Conservation (phyloP, 2,329 filamentous ascomycete genomes). For the Myriangium duriaei region DNA sequence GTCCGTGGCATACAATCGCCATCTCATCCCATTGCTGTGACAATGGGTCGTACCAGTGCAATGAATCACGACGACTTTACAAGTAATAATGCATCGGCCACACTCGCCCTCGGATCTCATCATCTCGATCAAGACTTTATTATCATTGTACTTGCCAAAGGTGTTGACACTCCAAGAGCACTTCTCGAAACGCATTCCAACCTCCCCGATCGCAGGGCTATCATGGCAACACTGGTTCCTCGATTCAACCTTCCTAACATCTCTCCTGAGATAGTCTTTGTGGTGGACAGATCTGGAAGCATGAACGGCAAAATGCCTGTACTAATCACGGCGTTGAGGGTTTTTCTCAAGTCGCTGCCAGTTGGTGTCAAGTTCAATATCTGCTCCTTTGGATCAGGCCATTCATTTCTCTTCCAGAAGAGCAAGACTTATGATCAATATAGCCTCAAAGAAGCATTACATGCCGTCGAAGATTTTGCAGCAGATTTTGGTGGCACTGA, state of each 20-base stretch:
- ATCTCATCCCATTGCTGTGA: no score
- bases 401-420: constrained; percentile 36
- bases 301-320: constrained; percentile 46
- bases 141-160: constrained; percentile 49
- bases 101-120: constrained; percentile 39
- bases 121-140: constrained; percentile 54
- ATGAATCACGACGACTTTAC: no score
- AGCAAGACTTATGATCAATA: constrained; percentile 35
- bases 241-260: constrained; percentile 50
- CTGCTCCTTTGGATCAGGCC: constrained; percentile 47
- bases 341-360: constrained; percentile 55
- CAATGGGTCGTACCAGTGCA: no score
- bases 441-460: constrained; percentile 32
- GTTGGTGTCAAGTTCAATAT: constrained; percentile 57
- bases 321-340: constrained; percentile 42
- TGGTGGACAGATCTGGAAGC: constrained; percentile 60
- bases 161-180: constrained; percentile 48
- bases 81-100: constrained; percentile 55
- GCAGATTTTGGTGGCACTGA: constrained; percentile 44
- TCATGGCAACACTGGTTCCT: constrained; percentile 61
- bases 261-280: constrained; percentile 54
- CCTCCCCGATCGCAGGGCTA: constrained; percentile 47
- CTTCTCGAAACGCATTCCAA: constrained; percentile 56
- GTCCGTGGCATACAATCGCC: constrained; percentile 53
- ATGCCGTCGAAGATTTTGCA: constrained; percentile 30